Percentiles rank a stretch among this genome's conserved stretches.
Conservation (phyloP, 208 protist genomes). For the Trypanosoma congolense region DNA sequence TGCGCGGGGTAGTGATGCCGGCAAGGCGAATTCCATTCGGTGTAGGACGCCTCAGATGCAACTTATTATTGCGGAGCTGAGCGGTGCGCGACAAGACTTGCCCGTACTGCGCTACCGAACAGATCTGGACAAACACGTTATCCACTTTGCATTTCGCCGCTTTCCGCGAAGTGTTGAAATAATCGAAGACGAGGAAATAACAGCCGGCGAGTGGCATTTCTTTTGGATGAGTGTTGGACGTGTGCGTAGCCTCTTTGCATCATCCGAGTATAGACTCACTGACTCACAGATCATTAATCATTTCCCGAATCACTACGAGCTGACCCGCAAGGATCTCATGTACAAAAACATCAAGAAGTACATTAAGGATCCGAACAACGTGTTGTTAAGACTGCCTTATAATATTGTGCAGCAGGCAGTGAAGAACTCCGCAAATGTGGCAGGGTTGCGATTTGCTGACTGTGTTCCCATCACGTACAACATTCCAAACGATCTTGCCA, state of each 20-base stretch:
- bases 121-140: constrained; percentile 78
- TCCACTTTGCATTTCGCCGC: constrained; percentile 81
- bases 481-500: constrained; percentile 89
- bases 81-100: constrained; percentile 6
- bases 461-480: constrained; percentile 92
- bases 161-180: constrained; percentile 34
- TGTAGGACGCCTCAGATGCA: constrained; percentile 1
- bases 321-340: constrained; percentile 97
- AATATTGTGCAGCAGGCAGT: not conserved
- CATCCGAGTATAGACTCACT: constrained; percentile 60
- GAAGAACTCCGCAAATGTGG: constrained; percentile 2
- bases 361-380: constrained; percentile 35
- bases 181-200: constrained; percentile 29
- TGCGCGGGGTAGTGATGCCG: not conserved
- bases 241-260: constrained; percentile 64
- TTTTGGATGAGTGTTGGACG: constrained; percentile 86
- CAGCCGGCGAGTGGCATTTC: constrained; percentile 81
- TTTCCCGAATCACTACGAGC: constrained; percentile 96
- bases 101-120: constrained; percentile 65
- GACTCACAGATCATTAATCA: constrained; percentile 94
- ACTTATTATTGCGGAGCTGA: not conserved
- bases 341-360: constrained; percentile 96
- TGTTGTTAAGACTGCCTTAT: constrained; percentile 16
- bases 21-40: not conserved
- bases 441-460: constrained; percentile 55